phyloP scores from a whole-genome alignment of 768 basidiomycete genomes.

The Macrolepiota dolichaula region DNA sequence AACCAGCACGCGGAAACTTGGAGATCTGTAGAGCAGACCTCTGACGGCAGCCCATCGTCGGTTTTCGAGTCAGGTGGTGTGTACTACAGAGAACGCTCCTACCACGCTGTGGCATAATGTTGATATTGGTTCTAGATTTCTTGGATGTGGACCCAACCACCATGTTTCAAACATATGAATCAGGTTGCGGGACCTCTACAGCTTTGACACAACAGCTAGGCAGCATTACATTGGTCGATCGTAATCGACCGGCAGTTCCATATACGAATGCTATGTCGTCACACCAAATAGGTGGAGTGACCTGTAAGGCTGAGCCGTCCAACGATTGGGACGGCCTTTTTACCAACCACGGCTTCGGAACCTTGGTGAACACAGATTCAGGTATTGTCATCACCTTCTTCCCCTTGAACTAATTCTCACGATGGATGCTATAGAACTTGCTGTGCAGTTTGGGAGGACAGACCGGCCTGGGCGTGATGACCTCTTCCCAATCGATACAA shows the following conservation, averaged over 20 bases:
- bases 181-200: neutral
- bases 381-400: neutral
- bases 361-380: neutral
- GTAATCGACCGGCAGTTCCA: neutral
- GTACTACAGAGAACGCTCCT: neutral
- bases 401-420: neutral
- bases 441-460: neutral
- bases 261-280: neutral
- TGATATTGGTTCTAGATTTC: neutral
- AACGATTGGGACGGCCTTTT: neutral
- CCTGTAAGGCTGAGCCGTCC: neutral
- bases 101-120: neutral
- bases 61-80: neutral
- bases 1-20: neutral
- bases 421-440: neutral
- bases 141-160: neutral
- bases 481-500: constrained; percentile 1
- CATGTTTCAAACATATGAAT: neutral
- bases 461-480: neutral
- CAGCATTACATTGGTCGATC: neutral
- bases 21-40: neutral
- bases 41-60: neutral
- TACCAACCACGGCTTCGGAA: neutral
- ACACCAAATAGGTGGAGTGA: neutral
- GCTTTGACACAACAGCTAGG: neutral